Conservation (phyloP, 1,284 basidiomycete species). For the Apiotrichum sp. region DNA sequence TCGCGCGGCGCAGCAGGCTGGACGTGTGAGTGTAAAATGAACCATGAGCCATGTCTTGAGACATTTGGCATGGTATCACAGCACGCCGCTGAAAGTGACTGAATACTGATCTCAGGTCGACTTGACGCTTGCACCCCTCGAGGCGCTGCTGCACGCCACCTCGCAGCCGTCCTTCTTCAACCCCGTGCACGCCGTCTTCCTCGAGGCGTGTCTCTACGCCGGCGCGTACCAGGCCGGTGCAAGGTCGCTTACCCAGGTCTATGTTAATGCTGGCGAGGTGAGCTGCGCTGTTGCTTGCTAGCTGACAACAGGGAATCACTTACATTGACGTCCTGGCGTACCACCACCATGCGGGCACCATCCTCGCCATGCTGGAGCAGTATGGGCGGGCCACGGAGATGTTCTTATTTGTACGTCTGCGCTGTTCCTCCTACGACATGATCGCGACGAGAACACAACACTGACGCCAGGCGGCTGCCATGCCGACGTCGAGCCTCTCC, state of each 20-base stretch:
- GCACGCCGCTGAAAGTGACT: not conserved
- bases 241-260: conserved; percentile 2
- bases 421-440: too few species aligned
- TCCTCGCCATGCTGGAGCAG: conserved; percentile 23
- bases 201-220: conserved; percentile 24
- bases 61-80: too few species aligned
- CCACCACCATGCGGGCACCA: conserved; percentile 40
- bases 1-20: conserved; percentile 23
- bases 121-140: conserved; percentile 16
- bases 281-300: not conserved
- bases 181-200: conserved; percentile 29
- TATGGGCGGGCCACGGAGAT: conserved; percentile 26
- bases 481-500: conserved; percentile 29
- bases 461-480: conserved; percentile 27
- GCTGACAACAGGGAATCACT: conserved; percentile 9
- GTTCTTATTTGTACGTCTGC: conserved; percentile 29
- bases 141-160: conserved; percentile 12
- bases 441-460: not conserved
- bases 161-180: conserved; percentile 15
- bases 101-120: conserved; percentile 3
- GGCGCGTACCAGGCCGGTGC: not conserved
- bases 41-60: not conserved
- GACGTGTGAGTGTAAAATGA: conserved; percentile 16
- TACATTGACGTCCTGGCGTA: conserved; percentile 40
- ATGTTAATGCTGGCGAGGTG: conserved; percentile 24